Percentiles rank a stretch among this genome's conserved stretches.
Conservation (phyloP, 495 filamentous ascomycete genomes). For the Penicillium tannophilum region DNA sequence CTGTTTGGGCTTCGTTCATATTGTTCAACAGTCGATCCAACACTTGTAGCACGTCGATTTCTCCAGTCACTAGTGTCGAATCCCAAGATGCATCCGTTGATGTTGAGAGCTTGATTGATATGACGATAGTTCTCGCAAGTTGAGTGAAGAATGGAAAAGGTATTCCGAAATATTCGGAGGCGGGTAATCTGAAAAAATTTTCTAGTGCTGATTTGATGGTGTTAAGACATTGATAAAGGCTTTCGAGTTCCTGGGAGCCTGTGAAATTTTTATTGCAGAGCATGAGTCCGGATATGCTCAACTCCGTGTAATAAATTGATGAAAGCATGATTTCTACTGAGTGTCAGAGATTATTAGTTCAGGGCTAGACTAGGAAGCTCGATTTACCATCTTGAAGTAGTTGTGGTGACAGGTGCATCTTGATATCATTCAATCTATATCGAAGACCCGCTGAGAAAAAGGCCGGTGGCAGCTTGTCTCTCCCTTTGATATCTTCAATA, state of each 20-base stretch:
- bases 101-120: neutral
- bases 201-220: neutral
- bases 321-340: neutral
- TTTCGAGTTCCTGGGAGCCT: neutral
- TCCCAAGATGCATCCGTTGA: constrained; percentile 1
- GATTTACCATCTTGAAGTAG: constrained; percentile 5
- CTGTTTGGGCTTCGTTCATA: neutral
- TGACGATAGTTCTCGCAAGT: neutral
- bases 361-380: neutral
- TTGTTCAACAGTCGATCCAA: neutral
- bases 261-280: neutral
- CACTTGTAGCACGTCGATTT: neutral
- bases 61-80: neutral
- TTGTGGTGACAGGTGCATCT: neutral
- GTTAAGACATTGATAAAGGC: neutral
- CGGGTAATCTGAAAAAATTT: neutral
- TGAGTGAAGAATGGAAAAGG: neutral
- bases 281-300: constrained; percentile 1
- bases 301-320: neutral
- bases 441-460: neutral
- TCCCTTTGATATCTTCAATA: neutral
- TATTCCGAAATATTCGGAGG: neutral
- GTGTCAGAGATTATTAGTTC: neutral
- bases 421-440: neutral
- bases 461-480: neutral